Evolutionary conservation across 2,329 filamentous ascomycete genomes (phyloP), one percentile per base, ranked within the genome.

Genomic region (Pseudogymnoascus sp.): DNA sequence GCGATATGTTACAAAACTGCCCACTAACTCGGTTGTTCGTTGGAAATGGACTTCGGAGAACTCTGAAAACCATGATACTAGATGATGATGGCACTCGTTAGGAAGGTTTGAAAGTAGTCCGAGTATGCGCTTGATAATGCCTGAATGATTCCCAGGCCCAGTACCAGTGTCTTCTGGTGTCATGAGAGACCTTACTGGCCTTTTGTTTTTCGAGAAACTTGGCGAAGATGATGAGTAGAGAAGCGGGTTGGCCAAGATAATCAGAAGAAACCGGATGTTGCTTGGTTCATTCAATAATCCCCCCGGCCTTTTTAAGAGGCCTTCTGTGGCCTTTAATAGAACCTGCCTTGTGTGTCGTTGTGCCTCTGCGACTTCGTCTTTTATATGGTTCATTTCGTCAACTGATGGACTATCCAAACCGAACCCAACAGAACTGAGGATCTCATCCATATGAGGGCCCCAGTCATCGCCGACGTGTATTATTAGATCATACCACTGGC

Each of bases 41-140:
- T 87, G 78, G 69, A 96, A 91, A 19, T 88, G 85, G 12, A 78
- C 73, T 62, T 87, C 82, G 0, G 89, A 83, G 67, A 89, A 86
- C 56, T 85, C 83, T 11, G 89, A 85, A 69, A 96, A 87, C 91
- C 91, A 96, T 6, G 83, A 82, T 8, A 92, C 85, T 26, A 96
- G 76, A 68, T 89, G 85, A 62, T 88, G 87, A 69, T 96, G 92
- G 68, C 89, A 93, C 64, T 88, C 83, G 64, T 85, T 84, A 0
- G 90, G 82, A 11, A 90, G 79, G 72, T 96, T 91, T 1, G 91
- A 89, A 24, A 96, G 72, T 8, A 96, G 77, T 0, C 93, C 93
- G 26, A 96, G 75, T 40, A 96, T 87, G 38, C 93, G 85, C 74
- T 96, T 96, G 69, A 96, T 84, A 61, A 96, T 89, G 4, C 89